These are phyloP conservation scores for Articulospora tetracladia DNA, from an alignment of 495 filamentous ascomycete species.

Conservation along the genomic window DNA sequence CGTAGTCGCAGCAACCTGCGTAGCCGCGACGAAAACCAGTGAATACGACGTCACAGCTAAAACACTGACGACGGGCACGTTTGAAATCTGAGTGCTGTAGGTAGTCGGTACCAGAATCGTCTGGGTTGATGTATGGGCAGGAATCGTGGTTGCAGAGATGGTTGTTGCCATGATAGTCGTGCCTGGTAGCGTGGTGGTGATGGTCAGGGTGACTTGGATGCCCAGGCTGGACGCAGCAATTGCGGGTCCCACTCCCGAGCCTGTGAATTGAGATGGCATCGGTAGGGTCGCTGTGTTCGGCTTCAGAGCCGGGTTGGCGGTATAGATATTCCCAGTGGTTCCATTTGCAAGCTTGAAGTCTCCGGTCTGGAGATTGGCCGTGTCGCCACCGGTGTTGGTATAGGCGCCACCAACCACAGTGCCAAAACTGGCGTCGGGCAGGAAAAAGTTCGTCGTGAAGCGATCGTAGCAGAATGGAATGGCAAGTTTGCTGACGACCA, in stretches of 20 bases:
- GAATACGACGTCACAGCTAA: background rate
- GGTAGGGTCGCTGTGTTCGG: slow-evolving; percentile 34
- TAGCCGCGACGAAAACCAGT: background rate
- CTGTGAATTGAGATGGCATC: slow-evolving; percentile 35
- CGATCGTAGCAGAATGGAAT: slow-evolving; percentile 31
- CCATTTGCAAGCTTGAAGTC: slow-evolving; percentile 32
- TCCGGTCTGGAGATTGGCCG: slow-evolving; percentile 33
- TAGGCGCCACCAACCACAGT: slow-evolving; percentile 33
- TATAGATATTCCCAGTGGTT: slow-evolving; percentile 34
- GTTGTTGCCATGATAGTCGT: slow-evolving; percentile 7
- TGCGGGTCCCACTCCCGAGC: slow-evolving; percentile 30
- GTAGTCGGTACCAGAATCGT: background rate
- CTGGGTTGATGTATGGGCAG: background rate
- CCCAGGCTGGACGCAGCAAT: slow-evolving; percentile 33
- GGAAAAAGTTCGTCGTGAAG: slow-evolving; percentile 38
- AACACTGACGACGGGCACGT: background rate
- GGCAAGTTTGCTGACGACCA: slow-evolving; percentile 10
- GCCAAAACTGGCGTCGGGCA: slow-evolving; percentile 37
- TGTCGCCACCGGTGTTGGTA: slow-evolving; percentile 24
- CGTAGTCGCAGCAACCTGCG: slow-evolving; percentile 1
- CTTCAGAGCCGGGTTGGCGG: slow-evolving; percentile 23
- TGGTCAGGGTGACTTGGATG: slow-evolving; percentile 19
- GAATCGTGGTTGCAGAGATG: slow-evolving; percentile 3
- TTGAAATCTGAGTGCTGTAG: background rate
- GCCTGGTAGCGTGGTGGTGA: slow-evolving; percentile 18